phyloP scores from a whole-genome alignment of 495 filamentous ascomycete species.

The Aspergillus mulundensis region DNA sequence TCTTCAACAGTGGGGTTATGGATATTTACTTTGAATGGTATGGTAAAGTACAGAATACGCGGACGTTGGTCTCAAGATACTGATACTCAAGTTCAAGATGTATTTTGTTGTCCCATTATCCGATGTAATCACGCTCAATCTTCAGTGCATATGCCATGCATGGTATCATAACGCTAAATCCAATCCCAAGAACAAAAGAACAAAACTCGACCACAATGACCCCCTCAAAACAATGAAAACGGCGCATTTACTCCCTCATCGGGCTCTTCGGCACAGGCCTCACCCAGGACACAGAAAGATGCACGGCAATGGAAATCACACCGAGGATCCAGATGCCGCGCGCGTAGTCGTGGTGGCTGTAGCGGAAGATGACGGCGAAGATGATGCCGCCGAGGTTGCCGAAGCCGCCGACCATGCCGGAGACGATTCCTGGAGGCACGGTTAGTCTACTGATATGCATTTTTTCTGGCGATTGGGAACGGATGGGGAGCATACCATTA shows the following conservation, averaged over 20 bases:
- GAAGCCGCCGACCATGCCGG: conserved; percentile 69
- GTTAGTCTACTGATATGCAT: conserved; percentile 7
- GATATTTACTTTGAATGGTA: no score
- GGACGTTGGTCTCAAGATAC: no score
- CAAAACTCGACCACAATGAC: background rate
- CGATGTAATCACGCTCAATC: conserved; percentile 7
- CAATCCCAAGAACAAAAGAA: background rate
- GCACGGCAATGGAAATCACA: conserved; percentile 64
- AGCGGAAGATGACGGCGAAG: conserved; percentile 83
- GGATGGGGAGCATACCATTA: conserved; percentile 47
- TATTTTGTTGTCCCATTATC: no score
- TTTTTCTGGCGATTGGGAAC: background rate
- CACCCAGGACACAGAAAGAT: conserved; percentile 68
- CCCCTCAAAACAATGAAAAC: background rate
- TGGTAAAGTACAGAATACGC: background rate
- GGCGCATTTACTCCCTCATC: conserved; percentile 14
- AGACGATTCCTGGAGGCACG: conserved; percentile 57
- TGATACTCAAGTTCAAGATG: no score
- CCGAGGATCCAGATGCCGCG: conserved; percentile 79
- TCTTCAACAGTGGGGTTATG: background rate
- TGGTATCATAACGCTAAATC: conserved; percentile 5
- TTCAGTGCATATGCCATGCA: background rate
- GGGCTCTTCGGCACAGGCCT: conserved; percentile 54
- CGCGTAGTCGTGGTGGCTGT: conserved; percentile 61
- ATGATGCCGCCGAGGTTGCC: conserved; percentile 85